Conservation (phyloP, 2,329 filamentous ascomycete genomes). For the Fusarium falciforme region DNA sequence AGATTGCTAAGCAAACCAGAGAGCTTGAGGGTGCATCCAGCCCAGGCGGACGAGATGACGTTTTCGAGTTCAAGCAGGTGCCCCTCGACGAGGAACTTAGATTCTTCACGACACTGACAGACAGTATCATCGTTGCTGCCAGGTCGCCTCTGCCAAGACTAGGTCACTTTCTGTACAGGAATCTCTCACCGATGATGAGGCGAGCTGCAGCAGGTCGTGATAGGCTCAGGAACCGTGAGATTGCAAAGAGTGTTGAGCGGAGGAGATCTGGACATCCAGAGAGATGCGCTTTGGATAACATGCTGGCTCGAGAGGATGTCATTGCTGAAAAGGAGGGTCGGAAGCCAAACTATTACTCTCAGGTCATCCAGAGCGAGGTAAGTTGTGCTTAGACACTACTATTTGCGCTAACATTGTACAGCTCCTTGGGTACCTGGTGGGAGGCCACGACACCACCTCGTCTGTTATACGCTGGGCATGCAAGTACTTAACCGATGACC, state of each 20-base stretch:
- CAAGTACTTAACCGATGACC: slow-evolving; percentile 41
- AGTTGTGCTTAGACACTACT: too few relatives aligned
- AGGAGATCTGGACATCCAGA: not conserved
- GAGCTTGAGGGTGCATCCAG: slow-evolving; percentile 7
- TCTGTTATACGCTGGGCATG: slow-evolving; percentile 35
- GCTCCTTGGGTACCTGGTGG: slow-evolving; percentile 41
- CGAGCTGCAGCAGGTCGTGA: slow-evolving; percentile 1
- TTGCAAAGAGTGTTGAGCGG: slow-evolving; percentile 25
- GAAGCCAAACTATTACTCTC: slow-evolving; percentile 44
- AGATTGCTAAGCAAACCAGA: slow-evolving; percentile 8
- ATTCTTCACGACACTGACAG: slow-evolving; percentile 12
- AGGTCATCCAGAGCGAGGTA: slow-evolving; percentile 49
- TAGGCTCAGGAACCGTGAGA: slow-evolving; percentile 21
- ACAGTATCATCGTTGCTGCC: slow-evolving; percentile 15
- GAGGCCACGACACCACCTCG: slow-evolving; percentile 43
- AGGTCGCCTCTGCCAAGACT: slow-evolving; percentile 13
- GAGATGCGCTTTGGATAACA: slow-evolving; percentile 44
- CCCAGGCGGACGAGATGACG: slow-evolving; percentile 9
- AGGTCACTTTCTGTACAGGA: slow-evolving; percentile 27
- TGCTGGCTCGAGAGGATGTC: slow-evolving; percentile 46
- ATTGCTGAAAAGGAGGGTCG: slow-evolving; percentile 46
- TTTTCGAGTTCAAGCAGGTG: slow-evolving; percentile 19
- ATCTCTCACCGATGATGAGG: slow-evolving; percentile 14
- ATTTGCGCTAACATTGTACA: not conserved
- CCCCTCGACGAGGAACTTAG: slow-evolving; percentile 13